Percentiles rank a stretch among this genome's conserved stretches.
These are phyloP conservation scores for Gossypium bickii DNA, from an alignment of 345 rosid genomes.

Conservation along the genomic window DNA sequence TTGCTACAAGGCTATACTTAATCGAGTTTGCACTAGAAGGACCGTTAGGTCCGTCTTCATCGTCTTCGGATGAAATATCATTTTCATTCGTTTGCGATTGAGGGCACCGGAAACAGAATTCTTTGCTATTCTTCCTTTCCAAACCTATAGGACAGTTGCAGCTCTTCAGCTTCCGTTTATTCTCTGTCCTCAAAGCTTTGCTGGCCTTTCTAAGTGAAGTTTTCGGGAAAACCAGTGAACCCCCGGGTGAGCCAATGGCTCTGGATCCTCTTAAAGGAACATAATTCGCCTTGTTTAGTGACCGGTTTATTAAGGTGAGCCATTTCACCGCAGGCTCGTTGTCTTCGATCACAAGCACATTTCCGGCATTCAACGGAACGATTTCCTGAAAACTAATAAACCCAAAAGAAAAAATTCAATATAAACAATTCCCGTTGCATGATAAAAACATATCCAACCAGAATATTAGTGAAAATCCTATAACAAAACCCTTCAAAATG, in stretches of 20 bases:
- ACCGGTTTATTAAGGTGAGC: constrained; percentile 66
- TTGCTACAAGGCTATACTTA: constrained; percentile 73
- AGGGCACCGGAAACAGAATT: constrained; percentile 66
- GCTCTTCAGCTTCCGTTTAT: constrained; percentile 61
- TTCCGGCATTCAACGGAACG: constrained; percentile 96
- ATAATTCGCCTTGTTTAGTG: constrained; percentile 54
- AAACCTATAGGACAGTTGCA: constrained; percentile 65
- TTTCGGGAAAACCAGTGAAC: constrained; percentile 60
- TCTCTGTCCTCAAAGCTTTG: constrained; percentile 74
- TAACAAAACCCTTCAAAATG: neutral
- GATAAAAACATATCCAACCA: neutral
- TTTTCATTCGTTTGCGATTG: constrained; percentile 45
- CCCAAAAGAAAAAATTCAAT: neutral
- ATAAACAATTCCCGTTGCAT: neutral
- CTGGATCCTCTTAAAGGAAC: constrained; percentile 24
- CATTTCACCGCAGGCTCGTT: constrained; percentile 93
- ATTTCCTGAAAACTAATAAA: constrained; percentile 86
- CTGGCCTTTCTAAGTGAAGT: constrained; percentile 77
- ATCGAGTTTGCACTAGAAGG: constrained; percentile 28
- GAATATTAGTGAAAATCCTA: neutral
- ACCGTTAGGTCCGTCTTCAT: constrained; percentile 47
- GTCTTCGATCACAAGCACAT: constrained; percentile 87
- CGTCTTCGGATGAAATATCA: constrained; percentile 58
- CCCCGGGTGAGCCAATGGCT: constrained; percentile 29
- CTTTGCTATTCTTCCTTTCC: constrained; percentile 57